Base-by-base conservation (phyloP, 2,329 filamentous ascomycete genomes). In the Cladosporium velox region DNA sequence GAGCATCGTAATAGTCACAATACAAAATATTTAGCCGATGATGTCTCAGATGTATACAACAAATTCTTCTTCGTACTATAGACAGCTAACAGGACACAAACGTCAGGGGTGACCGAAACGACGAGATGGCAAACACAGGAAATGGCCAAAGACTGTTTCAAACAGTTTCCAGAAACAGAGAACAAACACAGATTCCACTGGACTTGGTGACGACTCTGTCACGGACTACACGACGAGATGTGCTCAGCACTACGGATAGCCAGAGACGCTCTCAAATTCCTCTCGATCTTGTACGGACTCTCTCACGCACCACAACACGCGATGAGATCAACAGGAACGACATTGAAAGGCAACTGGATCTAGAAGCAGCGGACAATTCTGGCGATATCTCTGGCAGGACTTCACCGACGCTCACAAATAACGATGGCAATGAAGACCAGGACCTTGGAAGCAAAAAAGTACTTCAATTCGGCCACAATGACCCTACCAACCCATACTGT, bases 401-500 rank as follows among this genome's bases (percentile, higher is more conserved):
- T 24, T 47, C 38, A 2, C 51, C 51, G 12, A 64, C 61, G 12
- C 51, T 57, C 35, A 64, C 51, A 14, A 44, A 35, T 4, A 49
- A 64, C 14, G 47, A 55, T 12, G 18, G 28, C 7, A 18, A 7
- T 11, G 47, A 54, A 15, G 26, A 64, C 5, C 15, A 54, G 7
- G 21, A 57, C 5, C 24, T 26, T 10, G 24, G 11, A 2, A 41
- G 51, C 51, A 47, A 64, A 18, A 57, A 44, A 28, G 61, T 65
- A 14, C 41, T 65, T 47, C 44, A 30, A 79, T 82, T 82, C 65
- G 76, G 75, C 0, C 80, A 78, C 2, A 69, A 69, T 26, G 74
- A 75, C 61, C 66, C 66, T 4, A 69, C 68, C 24, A 76, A 77
- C 61, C 75, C 74, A 2, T 75, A 76, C 57, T 76, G 77, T 58